phyloP scores from a whole-genome alignment of 2,329 filamentous ascomycete genomes.

The Pestalotiopsis sp. region DNA sequence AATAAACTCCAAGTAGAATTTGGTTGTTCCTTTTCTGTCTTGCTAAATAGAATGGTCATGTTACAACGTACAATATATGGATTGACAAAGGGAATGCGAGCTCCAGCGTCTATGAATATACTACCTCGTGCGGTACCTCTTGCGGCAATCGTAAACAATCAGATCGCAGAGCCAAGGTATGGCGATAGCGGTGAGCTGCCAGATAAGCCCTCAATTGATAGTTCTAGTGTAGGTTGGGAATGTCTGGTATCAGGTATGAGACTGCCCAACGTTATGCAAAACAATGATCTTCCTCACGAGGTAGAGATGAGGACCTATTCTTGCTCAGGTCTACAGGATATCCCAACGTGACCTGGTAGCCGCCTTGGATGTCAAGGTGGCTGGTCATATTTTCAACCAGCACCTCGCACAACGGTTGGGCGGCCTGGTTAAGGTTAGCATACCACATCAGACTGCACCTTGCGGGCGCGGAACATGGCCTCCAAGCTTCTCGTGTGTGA shows the following conservation, averaged over 20 bases:
- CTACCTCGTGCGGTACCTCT: background rate
- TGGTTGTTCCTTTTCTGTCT: background rate
- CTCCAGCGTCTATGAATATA: background rate
- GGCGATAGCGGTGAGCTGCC: conserved; percentile 4
- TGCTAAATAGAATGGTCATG: background rate
- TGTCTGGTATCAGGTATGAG: background rate
- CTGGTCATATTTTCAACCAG: background rate
- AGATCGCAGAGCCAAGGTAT: background rate
- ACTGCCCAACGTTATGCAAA: background rate
- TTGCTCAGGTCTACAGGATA: background rate
- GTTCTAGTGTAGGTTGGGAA: background rate
- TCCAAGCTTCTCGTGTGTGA: background rate
- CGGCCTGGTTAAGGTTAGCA: background rate
- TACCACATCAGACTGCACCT: background rate
- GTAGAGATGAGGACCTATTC: background rate
- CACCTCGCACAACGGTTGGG: background rate
- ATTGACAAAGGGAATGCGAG: background rate
- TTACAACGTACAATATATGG: background rate
- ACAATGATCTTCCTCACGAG: background rate
- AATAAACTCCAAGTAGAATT: background rate
- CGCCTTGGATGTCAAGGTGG: background rate
- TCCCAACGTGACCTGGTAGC: background rate
- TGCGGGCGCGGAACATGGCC: background rate
- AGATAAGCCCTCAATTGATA: background rate
- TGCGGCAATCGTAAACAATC: background rate